A percentile compares a stretch with the other conserved stretches of the same genome.
Evolutionary conservation across 1,284 basidiomycete genomes (phyloP).

Genomic region (Pseudozyma pruni): DNA sequence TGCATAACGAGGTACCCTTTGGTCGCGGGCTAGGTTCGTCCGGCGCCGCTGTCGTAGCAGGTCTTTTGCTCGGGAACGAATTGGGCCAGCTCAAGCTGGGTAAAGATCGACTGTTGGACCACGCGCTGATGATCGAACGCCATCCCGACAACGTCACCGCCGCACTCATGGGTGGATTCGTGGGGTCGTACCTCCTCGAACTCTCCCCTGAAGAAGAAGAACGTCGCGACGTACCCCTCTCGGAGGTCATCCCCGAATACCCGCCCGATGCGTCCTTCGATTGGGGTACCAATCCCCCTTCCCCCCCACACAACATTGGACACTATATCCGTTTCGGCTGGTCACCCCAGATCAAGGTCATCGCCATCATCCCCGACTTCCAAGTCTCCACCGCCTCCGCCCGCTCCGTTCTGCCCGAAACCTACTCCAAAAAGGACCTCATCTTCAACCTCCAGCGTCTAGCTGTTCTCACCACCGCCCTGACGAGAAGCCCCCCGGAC

Average conservation of each 20-base stretch:
- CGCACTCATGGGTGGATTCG: slow-evolving; percentile 94
- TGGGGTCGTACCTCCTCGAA: slow-evolving; percentile 95
- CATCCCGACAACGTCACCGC: slow-evolving; percentile 99
- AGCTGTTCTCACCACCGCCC: slow-evolving; percentile 95
- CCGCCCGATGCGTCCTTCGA: slow-evolving; percentile 88
- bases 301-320: slow-evolving; percentile 89
- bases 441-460: slow-evolving; percentile 96
- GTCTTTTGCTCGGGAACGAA: slow-evolving; percentile 86
- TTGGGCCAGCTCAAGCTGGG: slow-evolving; percentile 81
- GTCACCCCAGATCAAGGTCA: slow-evolving; percentile 85
- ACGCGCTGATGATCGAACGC: slow-evolving; percentile 98
- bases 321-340: slow-evolving; percentile 93
- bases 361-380: slow-evolving; percentile 94
- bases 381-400: slow-evolving; percentile 97
- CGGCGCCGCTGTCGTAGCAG: slow-evolving; percentile 96
- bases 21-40: slow-evolving; percentile 96
- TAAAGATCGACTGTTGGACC: slow-evolving; percentile 84
- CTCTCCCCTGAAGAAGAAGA: slow-evolving; percentile 73
- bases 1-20: slow-evolving; percentile 94
- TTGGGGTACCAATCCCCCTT: slow-evolving; percentile 89
- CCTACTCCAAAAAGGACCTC: slow-evolving; percentile 89
- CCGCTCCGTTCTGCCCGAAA: slow-evolving; percentile 82
- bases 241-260: slow-evolving; percentile 96
- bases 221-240: slow-evolving; percentile 87
- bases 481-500: slow-evolving; percentile 89